Evolutionary conservation across 2,329 filamentous ascomycete genomes (phyloP).

Genomic region (Epichloe sylvatica): DNA sequence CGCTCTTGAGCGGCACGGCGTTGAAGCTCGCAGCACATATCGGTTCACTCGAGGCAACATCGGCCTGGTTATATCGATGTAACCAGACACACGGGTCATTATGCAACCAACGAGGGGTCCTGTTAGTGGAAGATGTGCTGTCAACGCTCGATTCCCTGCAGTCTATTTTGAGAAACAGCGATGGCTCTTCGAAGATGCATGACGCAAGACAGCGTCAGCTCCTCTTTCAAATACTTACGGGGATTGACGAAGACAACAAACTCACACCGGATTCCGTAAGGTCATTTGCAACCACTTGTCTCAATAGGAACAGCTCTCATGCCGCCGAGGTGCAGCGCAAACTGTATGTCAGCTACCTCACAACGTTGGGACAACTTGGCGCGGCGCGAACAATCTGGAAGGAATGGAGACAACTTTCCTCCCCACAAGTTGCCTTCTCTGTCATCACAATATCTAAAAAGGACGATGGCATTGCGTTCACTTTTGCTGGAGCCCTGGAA

Average conservation of each 20-base stretch:
- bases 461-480: not conserved
- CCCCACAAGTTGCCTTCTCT: not conserved
- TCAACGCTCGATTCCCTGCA: slow-evolving; percentile 10
- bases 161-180: not conserved
- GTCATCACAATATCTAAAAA: not conserved
- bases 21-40: slow-evolving; percentile 18
- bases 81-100: slow-evolving; percentile 9
- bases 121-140: slow-evolving; percentile 11
- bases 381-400: slow-evolving; percentile 18
- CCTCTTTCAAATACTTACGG: slow-evolving; percentile 18
- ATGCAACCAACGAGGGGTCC: not conserved
- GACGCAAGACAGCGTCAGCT: slow-evolving; percentile 9
- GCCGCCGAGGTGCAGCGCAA: slow-evolving; percentile 3
- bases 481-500: slow-evolving; percentile 6
- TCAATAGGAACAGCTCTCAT: slow-evolving; percentile 1
- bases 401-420: slow-evolving; percentile 13
- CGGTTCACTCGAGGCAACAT: slow-evolving; percentile 11
- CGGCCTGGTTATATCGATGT: slow-evolving; percentile 14
- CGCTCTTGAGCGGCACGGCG: slow-evolving; percentile 16
- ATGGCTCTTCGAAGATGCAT: not conserved
- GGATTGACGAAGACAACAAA: slow-evolving; percentile 11
- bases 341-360: slow-evolving; percentile 16
- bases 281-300: slow-evolving; percentile 9
- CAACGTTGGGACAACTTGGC: slow-evolving; percentile 18
- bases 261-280: slow-evolving; percentile 14